Evolutionary conservation across 2,329 filamentous ascomycete genomes (phyloP), one percentile per base, ranked within the genome.

Genomic region (Ophiostoma angusticollis): DNA sequence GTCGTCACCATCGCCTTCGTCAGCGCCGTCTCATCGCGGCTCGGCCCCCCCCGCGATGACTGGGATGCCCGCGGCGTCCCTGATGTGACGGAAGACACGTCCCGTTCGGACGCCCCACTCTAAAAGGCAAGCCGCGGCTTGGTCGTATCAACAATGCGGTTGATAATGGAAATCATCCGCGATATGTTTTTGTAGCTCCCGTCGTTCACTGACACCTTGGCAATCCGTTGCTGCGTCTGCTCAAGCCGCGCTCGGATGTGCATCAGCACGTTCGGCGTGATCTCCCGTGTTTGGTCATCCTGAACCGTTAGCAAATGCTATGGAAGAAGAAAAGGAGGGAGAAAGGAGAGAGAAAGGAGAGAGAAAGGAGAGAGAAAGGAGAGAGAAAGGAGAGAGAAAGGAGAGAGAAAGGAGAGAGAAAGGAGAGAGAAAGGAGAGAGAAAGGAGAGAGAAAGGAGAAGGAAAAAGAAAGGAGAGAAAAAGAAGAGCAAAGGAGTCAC

Each of bases 211-310:
- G 63, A 55, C 25, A 62, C 55, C 44, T 61, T 62, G 53, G 59
- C 65, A 45, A 74, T 63, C 39, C 62, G 64, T 48, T 68, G 59
- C 48, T 69, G 66, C 11, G 74, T 59, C 40, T 65, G 61, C 52
- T 74, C 70, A 29, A 72, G 60, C 28, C 68, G 63, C 37, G 62
- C 57, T 46, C 69, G 61, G 47, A 74, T 62, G 28, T 70, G 65
- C 31, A 58, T 56, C 62, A 75, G 72, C 47, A 75, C 72, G 49
- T 67, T 70, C 19, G 71, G 70, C 24, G 71, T 65, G 27, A 74
- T 68, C 18, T 68, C 66, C 41, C 65, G 63, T 40, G 72, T 63
- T 56, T 72, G 66, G 17, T 65, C 59, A 40, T 74, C 68, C 69
- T 74, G 2, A 7, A 21, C 9, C 25, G 31, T 29, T 29, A 35